Percentiles rank a stretch among this genome's conserved stretches.
Evolutionary conservation across 2,329 filamentous ascomycete species (phyloP).

Genomic region (Fusarium bulbicola): DNA sequence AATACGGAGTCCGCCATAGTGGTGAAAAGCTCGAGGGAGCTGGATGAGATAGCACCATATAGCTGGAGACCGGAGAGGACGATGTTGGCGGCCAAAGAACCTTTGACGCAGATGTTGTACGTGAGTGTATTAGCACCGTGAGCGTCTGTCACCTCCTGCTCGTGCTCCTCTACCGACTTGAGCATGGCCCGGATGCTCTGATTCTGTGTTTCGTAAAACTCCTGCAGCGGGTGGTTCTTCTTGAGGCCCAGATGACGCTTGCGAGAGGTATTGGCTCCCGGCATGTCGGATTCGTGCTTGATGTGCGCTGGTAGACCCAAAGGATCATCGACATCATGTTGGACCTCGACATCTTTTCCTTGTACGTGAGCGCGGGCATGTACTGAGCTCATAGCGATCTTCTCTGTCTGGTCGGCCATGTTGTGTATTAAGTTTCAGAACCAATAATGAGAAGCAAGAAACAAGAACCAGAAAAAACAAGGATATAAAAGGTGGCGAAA

Average conservation of each 20-base stretch:
- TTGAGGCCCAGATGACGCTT: constrained; percentile 66
- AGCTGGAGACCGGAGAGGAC: constrained; percentile 82
- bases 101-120: constrained; percentile 72
- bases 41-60: constrained; percentile 86
- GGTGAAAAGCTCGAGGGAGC: constrained; percentile 92
- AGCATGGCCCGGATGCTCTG: constrained; percentile 91
- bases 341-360: background rate
- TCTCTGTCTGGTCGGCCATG: constrained; percentile 47
- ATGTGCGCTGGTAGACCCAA: background rate
- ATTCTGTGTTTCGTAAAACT: constrained; percentile 92
- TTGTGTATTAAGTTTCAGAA: background rate
- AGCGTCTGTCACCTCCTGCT: constrained; percentile 82
- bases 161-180: constrained; percentile 92
- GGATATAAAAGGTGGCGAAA: background rate
- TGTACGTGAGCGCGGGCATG: constrained; percentile 53
- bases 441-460: background rate
- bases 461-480: background rate
- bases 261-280: constrained; percentile 79
- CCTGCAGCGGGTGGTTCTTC: constrained; percentile 68
- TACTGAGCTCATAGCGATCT: constrained; percentile 72
- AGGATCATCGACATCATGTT: background rate
- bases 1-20: constrained; percentile 97
- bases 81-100: constrained; percentile 83
- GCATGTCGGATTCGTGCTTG: constrained; percentile 53
- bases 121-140: constrained; percentile 83